phyloP scores from a whole-genome alignment of 2,329 filamentous ascomycete species.

The Akanthomyces muscarius region DNA sequence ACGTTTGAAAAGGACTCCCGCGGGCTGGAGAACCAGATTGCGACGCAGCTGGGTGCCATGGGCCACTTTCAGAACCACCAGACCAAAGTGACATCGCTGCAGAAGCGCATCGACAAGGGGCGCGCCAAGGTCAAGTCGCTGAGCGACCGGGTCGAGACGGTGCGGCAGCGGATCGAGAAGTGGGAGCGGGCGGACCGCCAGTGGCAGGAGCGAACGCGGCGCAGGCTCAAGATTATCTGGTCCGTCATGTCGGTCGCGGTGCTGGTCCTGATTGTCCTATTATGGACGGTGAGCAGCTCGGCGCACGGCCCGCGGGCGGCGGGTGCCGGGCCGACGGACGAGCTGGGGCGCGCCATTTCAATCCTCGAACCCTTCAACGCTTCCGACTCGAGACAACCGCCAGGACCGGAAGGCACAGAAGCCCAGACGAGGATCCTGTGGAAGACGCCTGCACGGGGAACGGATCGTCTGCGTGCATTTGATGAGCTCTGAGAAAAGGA shows the following conservation, averaged over 20 bases:
- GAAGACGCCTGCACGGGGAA: slow-evolving; percentile 27
- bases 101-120: slow-evolving; percentile 57
- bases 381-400: slow-evolving; percentile 19
- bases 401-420: slow-evolving; percentile 21
- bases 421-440: slow-evolving; percentile 22
- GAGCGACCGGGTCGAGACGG: slow-evolving; percentile 59
- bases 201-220: slow-evolving; percentile 64
- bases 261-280: slow-evolving; percentile 45
- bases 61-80: slow-evolving; percentile 63
- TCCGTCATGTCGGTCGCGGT: slow-evolving; percentile 48
- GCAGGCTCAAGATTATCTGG: slow-evolving; percentile 61
- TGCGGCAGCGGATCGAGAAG: slow-evolving; percentile 59
- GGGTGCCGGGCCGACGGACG: neutral
- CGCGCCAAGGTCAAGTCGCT: slow-evolving; percentile 57
- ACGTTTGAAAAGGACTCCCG: slow-evolving; percentile 58
- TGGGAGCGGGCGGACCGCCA: slow-evolving; percentile 65
- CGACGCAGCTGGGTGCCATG: slow-evolving; percentile 56
- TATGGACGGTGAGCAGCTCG: slow-evolving; percentile 27
- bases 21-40: slow-evolving; percentile 57
- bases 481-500: slow-evolving; percentile 40
- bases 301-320: neutral
- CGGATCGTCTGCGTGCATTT: slow-evolving; percentile 40
- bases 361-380: slow-evolving; percentile 17
- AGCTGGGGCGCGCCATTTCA: slow-evolving; percentile 14
- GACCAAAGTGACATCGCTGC: slow-evolving; percentile 56